Evolutionary conservation across 2,329 filamentous ascomycete genomes (phyloP).

Genomic region (Diaporthe citri): DNA sequence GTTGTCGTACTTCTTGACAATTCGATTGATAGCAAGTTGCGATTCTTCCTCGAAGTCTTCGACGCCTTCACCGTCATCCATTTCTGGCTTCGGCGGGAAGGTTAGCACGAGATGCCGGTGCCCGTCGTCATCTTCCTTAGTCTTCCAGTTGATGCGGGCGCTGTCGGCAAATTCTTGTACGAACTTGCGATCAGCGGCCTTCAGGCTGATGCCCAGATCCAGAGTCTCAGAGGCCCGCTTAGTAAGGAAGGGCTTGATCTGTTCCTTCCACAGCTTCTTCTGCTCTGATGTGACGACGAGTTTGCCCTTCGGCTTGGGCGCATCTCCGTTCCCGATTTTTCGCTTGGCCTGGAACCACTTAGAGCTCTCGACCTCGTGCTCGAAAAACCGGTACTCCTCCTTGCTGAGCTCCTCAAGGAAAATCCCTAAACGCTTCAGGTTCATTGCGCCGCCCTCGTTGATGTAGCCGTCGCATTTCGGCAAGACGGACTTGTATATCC

Average conservation of each 20-base stretch:
- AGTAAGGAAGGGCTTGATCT: conserved; percentile 85
- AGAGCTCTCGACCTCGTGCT: conserved; percentile 87
- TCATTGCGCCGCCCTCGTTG: conserved; percentile 94
- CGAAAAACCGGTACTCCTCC: conserved; percentile 93
- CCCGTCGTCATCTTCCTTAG: conserved; percentile 68
- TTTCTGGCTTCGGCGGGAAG: conserved; percentile 57
- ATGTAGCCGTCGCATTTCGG: conserved; percentile 93
- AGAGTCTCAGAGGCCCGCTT: conserved; percentile 74
- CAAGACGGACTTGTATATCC: conserved; percentile 91
- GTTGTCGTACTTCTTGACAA: conserved; percentile 91
- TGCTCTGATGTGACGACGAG: conserved; percentile 83
- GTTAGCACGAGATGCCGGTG: conserved; percentile 65
- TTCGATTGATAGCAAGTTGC: conserved; percentile 83
- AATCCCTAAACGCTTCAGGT: conserved; percentile 81
- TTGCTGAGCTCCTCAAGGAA: conserved; percentile 88
- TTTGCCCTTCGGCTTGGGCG: conserved; percentile 68
- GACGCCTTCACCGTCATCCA: conserved; percentile 71
- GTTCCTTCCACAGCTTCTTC: conserved; percentile 82
- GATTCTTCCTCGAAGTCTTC: conserved; percentile 87
- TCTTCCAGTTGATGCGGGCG: conserved; percentile 69
- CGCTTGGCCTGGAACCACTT: conserved; percentile 94
- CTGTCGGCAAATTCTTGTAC: conserved; percentile 84
- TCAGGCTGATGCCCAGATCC: conserved; percentile 79
- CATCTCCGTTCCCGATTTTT: conserved; percentile 77
- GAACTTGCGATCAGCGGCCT: conserved; percentile 91